Percentiles rank a stretch among this genome's conserved stretches.
Conservation (phyloP, 2,329 filamentous ascomycete species). For the Ascochyta pisi region DNA sequence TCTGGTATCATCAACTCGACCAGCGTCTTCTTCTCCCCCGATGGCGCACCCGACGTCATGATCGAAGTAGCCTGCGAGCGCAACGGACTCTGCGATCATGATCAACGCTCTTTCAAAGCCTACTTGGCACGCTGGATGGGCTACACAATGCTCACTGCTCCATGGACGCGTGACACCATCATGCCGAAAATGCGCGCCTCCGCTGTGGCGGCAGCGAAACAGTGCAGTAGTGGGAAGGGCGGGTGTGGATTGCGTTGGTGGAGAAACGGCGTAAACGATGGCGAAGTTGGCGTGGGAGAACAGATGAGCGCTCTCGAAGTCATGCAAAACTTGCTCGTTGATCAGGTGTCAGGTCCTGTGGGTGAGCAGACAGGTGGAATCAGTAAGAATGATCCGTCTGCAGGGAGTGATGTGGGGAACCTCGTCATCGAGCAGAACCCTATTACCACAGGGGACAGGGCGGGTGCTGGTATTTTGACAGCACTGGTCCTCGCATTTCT, state of each 20-base stretch:
- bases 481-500: constrained; percentile 61
- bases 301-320: constrained; percentile 65
- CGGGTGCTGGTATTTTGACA: constrained; percentile 72
- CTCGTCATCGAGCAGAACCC: constrained; percentile 31
- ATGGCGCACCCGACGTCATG: constrained; percentile 54
- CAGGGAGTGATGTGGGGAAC: constrained; percentile 40
- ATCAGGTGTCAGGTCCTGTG: constrained; percentile 45
- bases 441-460: constrained; percentile 67
- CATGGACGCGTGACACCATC: constrained; percentile 48
- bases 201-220: constrained; percentile 61
- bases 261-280: constrained; percentile 52
- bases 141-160: constrained; percentile 46
- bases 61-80: constrained; percentile 56
- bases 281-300: constrained; percentile 61
- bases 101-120: constrained; percentile 55
- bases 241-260: constrained; percentile 56
- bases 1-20: constrained; percentile 42
- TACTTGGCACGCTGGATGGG: constrained; percentile 53
- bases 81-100: constrained; percentile 52
- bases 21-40: constrained; percentile 54
- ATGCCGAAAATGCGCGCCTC: constrained; percentile 61
- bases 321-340: constrained; percentile 55
- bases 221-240: constrained; percentile 59
- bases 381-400: constrained; percentile 54
- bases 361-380: constrained; percentile 61